Conservation (phyloP, 2,329 filamentous ascomycete species). For the Alternaria gaisen region DNA sequence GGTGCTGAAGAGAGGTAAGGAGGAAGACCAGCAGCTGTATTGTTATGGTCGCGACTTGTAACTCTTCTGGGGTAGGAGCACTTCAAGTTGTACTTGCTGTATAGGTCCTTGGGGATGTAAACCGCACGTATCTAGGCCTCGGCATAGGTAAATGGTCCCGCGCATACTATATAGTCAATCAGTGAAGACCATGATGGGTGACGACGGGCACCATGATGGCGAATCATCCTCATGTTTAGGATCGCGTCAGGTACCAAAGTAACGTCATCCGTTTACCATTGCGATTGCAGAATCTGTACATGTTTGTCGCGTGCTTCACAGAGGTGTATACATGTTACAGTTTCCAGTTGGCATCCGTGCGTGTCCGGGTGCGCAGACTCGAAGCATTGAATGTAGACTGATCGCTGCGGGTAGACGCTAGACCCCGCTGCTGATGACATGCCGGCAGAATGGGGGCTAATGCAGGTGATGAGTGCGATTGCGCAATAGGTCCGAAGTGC, state of each 20-base stretch:
- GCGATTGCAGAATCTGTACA: background rate
- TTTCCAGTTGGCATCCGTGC: background rate
- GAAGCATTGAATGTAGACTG: slow-evolving; percentile 8
- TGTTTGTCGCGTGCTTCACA: background rate
- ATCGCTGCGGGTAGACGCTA: background rate
- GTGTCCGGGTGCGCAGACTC: background rate
- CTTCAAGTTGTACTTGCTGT: background rate
- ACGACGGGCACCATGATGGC: slow-evolving; percentile 37
- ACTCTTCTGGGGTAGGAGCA: slow-evolving; percentile 7
- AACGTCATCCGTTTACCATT: background rate
- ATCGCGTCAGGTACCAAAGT: background rate
- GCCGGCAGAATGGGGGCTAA: background rate
- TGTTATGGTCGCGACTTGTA: background rate
- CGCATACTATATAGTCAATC: slow-evolving; percentile 12
- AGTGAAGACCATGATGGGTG: slow-evolving; percentile 42
- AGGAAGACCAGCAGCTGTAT: background rate
- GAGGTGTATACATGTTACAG: background rate
- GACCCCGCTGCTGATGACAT: background rate
- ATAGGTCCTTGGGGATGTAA: background rate
- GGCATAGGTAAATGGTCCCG: slow-evolving; percentile 1
- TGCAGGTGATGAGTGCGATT: slow-evolving; percentile 7
- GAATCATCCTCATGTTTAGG: slow-evolving; percentile 10
- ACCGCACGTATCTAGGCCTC: background rate
- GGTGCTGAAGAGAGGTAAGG: background rate
- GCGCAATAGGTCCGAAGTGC: slow-evolving; percentile 16